Percentiles rank a stretch among this genome's conserved stretches.
Conservation (phyloP, 2,329 filamentous ascomycete species). For the Celoporthe dispersa region DNA sequence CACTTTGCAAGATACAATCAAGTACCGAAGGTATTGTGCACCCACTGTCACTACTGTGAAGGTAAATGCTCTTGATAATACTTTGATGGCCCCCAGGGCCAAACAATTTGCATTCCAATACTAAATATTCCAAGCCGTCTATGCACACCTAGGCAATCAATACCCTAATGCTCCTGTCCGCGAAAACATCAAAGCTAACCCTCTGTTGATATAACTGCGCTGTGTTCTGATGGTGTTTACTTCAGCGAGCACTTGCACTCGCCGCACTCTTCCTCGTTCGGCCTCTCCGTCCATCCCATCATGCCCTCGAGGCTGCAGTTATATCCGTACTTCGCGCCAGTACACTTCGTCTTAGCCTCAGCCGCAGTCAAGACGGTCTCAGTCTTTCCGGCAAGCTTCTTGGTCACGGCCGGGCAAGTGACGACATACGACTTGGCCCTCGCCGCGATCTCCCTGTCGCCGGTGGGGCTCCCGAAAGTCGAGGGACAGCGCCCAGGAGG, state of each 20-base stretch:
- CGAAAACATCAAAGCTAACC: neutral
- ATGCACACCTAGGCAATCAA: neutral
- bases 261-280: neutral
- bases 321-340: neutral
- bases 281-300: neutral
- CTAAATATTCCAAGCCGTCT: neutral
- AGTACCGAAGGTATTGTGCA: neutral
- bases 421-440: neutral
- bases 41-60: neutral
- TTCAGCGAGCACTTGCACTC: neutral
- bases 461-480: neutral
- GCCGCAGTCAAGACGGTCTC: neutral
- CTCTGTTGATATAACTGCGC: too few species aligned
- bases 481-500: neutral
- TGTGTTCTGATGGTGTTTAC: neutral
- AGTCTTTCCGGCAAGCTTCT: neutral
- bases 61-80: neutral
- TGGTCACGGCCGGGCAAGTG: neutral
- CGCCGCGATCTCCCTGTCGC: too few species aligned
- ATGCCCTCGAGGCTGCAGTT: constrained; percentile 2
- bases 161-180: neutral
- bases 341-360: neutral
- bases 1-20: too few species aligned
- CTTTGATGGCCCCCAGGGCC: neutral
- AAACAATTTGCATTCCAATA: neutral